Evolutionary conservation across 1,284 basidiomycete species (phyloP).

Genomic region (Macrocybe sp.): DNA sequence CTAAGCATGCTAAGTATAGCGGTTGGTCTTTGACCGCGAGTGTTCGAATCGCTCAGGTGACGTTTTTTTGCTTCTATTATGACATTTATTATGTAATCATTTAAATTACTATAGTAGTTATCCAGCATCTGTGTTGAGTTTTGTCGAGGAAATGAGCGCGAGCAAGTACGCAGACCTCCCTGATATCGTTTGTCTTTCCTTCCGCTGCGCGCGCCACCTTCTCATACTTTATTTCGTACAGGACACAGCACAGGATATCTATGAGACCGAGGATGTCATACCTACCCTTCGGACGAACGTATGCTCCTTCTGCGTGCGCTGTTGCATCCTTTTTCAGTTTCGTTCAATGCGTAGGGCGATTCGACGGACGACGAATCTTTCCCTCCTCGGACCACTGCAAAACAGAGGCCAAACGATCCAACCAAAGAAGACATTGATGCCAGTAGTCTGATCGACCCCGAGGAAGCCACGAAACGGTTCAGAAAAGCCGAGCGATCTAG

Average conservation of each 20-base stretch:
- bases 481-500: conserved; percentile 62
- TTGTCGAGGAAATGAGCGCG: conserved; percentile 45
- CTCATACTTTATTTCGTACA: conserved; percentile 23
- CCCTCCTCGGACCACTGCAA: conserved; percentile 30
- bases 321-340: conserved; percentile 4
- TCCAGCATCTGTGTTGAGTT: too few species aligned
- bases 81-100: background rate
- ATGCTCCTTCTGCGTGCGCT: conserved; percentile 9
- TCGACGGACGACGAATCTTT: conserved; percentile 61
- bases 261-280: conserved; percentile 84
- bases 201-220: background rate
- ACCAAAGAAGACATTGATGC: conserved; percentile 35
- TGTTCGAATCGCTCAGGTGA: conserved; percentile 89
- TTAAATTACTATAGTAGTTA: background rate
- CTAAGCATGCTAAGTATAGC: conserved; percentile 31
- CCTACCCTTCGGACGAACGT: conserved; percentile 42
- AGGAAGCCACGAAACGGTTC: conserved; percentile 65
- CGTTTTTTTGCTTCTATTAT: conserved; percentile 41
- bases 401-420: conserved; percentile 29
- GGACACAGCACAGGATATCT: conserved; percentile 90
- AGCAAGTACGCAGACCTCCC: conserved; percentile 87
- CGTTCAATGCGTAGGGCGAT: conserved; percentile 44
- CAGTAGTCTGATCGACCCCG: conserved; percentile 34
- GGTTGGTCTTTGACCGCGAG: conserved; percentile 82
- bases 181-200: conserved; percentile 68